A percentile compares a stretch with the other conserved stretches of the same genome.
Evolutionary conservation across 768 basidiomycete species (phyloP).

Genomic region (Boletus subparvulus): DNA sequence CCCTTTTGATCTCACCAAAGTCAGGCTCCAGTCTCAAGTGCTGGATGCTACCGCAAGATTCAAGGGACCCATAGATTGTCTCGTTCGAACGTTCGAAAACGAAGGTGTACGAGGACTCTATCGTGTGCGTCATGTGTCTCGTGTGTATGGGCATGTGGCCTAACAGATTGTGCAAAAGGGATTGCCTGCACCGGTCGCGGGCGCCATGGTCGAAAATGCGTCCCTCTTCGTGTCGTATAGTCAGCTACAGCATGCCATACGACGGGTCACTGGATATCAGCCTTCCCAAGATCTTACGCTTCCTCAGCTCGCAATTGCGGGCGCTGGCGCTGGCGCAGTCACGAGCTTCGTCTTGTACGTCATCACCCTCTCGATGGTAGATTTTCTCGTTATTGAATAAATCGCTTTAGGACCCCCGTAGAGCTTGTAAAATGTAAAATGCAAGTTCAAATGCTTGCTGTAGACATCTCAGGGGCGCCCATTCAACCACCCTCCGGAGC

Average conservation of each 20-base stretch:
- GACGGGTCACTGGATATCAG: constrained; percentile 38
- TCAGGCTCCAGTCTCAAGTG: constrained; percentile 89
- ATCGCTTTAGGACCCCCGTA: constrained; percentile 70
- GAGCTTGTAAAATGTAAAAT: constrained; percentile 97
- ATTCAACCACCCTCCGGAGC: constrained; percentile 15
- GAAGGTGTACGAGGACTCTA: constrained; percentile 88
- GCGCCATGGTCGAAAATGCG: constrained; percentile 92
- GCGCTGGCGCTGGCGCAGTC: constrained; percentile 81
- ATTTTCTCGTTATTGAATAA: not conserved
- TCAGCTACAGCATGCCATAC: constrained; percentile 65
- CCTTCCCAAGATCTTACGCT: constrained; percentile 49
- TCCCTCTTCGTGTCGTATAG: constrained; percentile 84
- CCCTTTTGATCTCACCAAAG: constrained; percentile 94
- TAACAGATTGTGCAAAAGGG: constrained; percentile 51
- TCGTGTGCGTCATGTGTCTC: constrained; percentile 54
- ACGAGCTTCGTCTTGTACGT: constrained; percentile 87
- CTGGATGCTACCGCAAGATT: constrained; percentile 69
- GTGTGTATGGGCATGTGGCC: not conserved
- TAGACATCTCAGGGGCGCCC: constrained; percentile 17
- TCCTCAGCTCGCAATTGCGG: constrained; percentile 73
- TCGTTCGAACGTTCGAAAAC: constrained; percentile 72
- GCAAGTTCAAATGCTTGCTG: constrained; percentile 88
- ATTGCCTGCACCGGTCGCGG: constrained; percentile 84
- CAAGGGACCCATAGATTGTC: constrained; percentile 85
- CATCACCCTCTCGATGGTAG: too few species aligned